Percentiles rank a stretch among this genome's conserved stretches.
These are phyloP conservation scores for Kwoniella sp. DNA, from an alignment of 768 basidiomycete genomes.

Conservation along the genomic window DNA sequence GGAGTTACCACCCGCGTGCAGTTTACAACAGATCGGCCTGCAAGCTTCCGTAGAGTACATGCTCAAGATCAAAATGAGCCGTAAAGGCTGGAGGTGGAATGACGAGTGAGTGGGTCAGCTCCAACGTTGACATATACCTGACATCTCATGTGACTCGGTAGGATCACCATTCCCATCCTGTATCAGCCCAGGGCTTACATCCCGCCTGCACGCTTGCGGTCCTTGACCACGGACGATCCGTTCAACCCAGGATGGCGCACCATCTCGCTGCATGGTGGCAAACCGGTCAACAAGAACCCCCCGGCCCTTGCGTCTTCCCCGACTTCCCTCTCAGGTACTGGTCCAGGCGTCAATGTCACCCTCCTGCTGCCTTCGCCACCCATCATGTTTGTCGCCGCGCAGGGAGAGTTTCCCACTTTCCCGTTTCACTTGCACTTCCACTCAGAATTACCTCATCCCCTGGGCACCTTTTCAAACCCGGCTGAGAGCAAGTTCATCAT, in stretches of 20 bases:
- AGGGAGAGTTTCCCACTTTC: conserved; percentile 23
- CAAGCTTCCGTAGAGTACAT: conserved; percentile 41
- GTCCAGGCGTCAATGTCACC: conserved; percentile 27
- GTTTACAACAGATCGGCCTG: conserved; percentile 38
- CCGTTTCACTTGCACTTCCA: conserved; percentile 45
- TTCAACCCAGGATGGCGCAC: conserved; percentile 45
- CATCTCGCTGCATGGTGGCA: conserved; percentile 34
- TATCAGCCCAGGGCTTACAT: conserved; percentile 41
- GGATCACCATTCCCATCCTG: conserved; percentile 35
- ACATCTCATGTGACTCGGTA: neutral
- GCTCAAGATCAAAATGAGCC: conserved; percentile 28
- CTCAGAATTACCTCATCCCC: conserved; percentile 22
- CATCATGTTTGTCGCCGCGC: conserved; percentile 28
- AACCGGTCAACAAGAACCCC: neutral
- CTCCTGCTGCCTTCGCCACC: conserved; percentile 44
- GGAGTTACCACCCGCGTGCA: conserved; percentile 32
- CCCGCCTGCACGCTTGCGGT: conserved; percentile 31
- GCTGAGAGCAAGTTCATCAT: conserved; percentile 27
- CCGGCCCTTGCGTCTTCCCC: conserved; percentile 1
- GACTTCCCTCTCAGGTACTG: neutral
- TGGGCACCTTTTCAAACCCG: conserved; percentile 38
- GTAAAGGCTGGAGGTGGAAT: conserved; percentile 38
- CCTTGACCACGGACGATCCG: conserved; percentile 35
- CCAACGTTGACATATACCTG: neutral
- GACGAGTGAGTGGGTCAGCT: conserved; percentile 29